Base-by-base conservation (phyloP, 768 basidiomycete genomes). In the Kwoniella pini region DNA sequence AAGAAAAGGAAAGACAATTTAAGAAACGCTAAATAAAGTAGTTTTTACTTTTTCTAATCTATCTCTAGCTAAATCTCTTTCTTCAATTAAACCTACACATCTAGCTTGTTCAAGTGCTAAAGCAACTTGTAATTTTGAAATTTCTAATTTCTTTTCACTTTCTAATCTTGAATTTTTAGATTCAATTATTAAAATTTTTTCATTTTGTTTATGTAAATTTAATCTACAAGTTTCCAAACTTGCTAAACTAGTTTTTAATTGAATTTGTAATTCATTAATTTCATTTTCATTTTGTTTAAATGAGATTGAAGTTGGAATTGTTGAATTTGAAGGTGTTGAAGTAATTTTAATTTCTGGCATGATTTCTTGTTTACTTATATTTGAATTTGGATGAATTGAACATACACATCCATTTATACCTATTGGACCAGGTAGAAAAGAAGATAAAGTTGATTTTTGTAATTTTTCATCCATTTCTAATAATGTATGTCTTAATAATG, bases 391-490 rank as follows among this genome's bases (percentile, higher is more conserved):
- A 53, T 64, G 63, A 2, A 44, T n/a, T 27, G 51, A 46, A 54
- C 63, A 64, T 1, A 43, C 54, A 59, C 62, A 64, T 30, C 59
- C 59, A 27, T 61, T 61, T 9, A 61, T 22, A 15, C 59, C 59
- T 19, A 61, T 45, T 7, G 59, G 59, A 39, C 59, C 59, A 22
- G 59, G 59, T 45, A 61, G 36, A 7, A 52, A 52, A 7, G 59
- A 61, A 39, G 51, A 10, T n/a, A 49, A 27, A 46, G 59, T 61
- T 26, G 48, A 43, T 39, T 45, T 44, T 22, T 66, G 67, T 4
- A 70, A 54, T 45, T 73, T 73, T n/a, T 73, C 71, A 53, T 73
- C 69, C 71, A 73, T 66, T 54, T 73, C 71, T 28, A 73, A 43
- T 5, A 73, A 44, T 7, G 71, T 70, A 40, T 68, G 67, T 7